Conservation (phyloP, 2,329 filamentous ascomycete species). For the Cercospora beticola region DNA sequence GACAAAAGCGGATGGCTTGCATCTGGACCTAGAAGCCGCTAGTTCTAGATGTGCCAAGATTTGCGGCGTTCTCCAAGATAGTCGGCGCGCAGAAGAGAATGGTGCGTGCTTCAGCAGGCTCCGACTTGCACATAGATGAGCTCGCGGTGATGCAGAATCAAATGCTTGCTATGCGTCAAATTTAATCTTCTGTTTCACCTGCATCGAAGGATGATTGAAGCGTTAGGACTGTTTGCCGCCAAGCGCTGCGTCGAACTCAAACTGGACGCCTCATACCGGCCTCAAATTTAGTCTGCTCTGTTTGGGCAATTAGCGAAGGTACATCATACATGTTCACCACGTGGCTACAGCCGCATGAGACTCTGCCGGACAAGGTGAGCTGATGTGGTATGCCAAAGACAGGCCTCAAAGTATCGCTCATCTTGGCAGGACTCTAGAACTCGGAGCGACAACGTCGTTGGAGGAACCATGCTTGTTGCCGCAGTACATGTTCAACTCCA, state of each 20-base stretch:
- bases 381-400: not conserved
- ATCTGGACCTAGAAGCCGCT: not conserved
- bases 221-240: not conserved
- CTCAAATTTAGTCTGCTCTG: not conserved
- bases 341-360: not conserved
- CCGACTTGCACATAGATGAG: not conserved
- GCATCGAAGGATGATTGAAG: not conserved
- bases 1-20: not conserved
- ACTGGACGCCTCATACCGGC: not conserved
- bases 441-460: not conserved
- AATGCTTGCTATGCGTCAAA: not conserved
- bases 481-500: not conserved
- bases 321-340: not conserved
- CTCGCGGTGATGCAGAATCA: not conserved
- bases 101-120: not conserved
- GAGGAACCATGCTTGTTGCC: not conserved
- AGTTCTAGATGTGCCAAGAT: not conserved
- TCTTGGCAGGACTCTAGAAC: not conserved
- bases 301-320: not conserved
- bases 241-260: not conserved
- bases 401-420: not conserved
- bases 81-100: not conserved
- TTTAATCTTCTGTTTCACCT: not conserved
- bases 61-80: not conserved
- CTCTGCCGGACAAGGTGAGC: not conserved